Evolutionary conservation across 768 basidiomycete genomes (phyloP), one percentile per base, ranked within the genome.

Genomic region (Trametes maxima): DNA sequence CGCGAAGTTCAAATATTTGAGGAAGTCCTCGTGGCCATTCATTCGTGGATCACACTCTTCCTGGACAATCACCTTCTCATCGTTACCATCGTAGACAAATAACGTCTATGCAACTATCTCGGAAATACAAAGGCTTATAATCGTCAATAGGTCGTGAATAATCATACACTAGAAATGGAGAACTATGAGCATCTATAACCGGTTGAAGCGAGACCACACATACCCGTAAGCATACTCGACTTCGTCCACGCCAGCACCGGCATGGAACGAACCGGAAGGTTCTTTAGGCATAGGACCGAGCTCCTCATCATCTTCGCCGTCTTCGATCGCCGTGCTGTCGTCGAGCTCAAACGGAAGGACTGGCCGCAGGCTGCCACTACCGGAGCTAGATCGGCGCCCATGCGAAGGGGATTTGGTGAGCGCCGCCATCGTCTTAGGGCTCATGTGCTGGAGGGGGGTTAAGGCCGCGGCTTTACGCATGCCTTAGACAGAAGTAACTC

Each of bases 401-500:
- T 90, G 88, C 16, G 89, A 89, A 17, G 95, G 95, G 0, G 94
- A 95, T 72, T 95, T 95, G 0, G 95, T 92, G 48, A 98, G 79
- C 10, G 94, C 90, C 13, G 92, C 91, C 86, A 98, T 90, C 2
- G 94, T 95, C 75, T 93, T 92, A 3, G 94, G 94, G 65, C 95
- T 96, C 89, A 98, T 91, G 70, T 96, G 95, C 95, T 95, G 65
- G 62, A n/a, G 25, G 36, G 63, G 4, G 28, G 3, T 33, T 59
- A 11, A 46, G 55, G 42, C 42, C 17, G 3, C 48, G 28, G 17
- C n/a, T 36, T 40, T 50, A 2, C 25, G 16, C 22, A 12, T 1
- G 19, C 16, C 19, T 1, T 46, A 48, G 56, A 58, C 55, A 17
- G 53, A 47, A 46, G 47, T 45, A 21, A 68, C 87, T 72, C 65